These are phyloP conservation scores for Pueraria montana DNA, from an alignment of 306 rosid species.

Conservation along the genomic window DNA sequence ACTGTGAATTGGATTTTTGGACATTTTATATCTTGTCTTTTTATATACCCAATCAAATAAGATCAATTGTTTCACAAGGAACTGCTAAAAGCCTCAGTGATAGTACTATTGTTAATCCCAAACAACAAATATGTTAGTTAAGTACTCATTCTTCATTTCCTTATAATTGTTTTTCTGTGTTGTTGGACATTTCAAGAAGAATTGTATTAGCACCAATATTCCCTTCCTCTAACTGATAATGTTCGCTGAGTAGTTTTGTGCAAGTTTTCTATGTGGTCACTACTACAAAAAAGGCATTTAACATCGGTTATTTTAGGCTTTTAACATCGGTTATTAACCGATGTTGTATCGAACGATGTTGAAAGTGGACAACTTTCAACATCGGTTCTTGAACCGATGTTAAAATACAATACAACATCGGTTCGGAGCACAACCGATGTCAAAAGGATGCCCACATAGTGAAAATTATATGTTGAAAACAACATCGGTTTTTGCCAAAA, in stretches of 20 bases:
- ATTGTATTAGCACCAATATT: neutral
- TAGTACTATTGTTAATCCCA: slow-evolving; percentile 5
- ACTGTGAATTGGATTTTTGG: slow-evolving; percentile 14
- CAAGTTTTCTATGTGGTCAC: slow-evolving; percentile 18
- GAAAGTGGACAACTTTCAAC: too few relatives aligned
- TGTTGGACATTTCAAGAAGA: neutral
- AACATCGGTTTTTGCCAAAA: too few relatives aligned
- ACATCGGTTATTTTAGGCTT: too few relatives aligned
- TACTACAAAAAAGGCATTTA: too few relatives aligned
- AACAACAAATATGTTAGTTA: neutral
- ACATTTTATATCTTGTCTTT: slow-evolving; percentile 25
- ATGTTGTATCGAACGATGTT: too few relatives aligned
- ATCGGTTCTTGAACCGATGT: too few relatives aligned
- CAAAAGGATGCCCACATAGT: too few relatives aligned
- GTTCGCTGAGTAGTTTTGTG: neutral
- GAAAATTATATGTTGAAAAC: too few relatives aligned
- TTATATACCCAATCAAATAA: slow-evolving; percentile 12
- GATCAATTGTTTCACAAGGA: slow-evolving; percentile 27
- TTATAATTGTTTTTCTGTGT: neutral
- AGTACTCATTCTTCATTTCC: neutral
- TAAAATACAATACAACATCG: too few relatives aligned
- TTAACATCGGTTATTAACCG: too few relatives aligned
- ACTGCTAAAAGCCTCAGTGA: neutral
- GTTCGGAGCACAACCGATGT: too few relatives aligned
- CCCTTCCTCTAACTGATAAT: slow-evolving; percentile 4